Evolutionary conservation across 257 asterid species (phyloP).

Genomic region (Rubia yunnanensis): DNA sequence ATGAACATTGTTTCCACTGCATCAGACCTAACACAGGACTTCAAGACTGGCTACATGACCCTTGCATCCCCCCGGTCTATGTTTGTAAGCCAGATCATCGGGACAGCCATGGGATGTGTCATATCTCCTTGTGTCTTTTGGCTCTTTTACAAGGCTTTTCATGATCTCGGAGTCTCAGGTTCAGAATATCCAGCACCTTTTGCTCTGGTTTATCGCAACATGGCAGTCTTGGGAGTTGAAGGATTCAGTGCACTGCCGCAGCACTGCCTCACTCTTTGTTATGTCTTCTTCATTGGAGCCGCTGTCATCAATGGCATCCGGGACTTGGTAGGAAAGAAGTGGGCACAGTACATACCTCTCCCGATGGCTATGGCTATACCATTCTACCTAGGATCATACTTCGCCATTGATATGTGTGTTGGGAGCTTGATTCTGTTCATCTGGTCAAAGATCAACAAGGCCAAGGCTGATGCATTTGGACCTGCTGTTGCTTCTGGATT

Average conservation of each 20-base stretch:
- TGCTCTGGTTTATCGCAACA: conserved; percentile 64
- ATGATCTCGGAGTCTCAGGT: conserved; percentile 35
- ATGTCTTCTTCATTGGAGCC: conserved; percentile 51
- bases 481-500: conserved; percentile 88
- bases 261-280: conserved; percentile 69
- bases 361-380: conserved; percentile 99
- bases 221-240: conserved; percentile 70
- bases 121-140: conserved; percentile 82
- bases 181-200: conserved; percentile 72
- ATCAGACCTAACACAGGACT: conserved; percentile 83
- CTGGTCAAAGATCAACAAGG: conserved; percentile 57
- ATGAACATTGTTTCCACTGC: conserved; percentile 93
- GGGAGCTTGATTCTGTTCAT: conserved; percentile 72
- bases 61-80: conserved; percentile 84
- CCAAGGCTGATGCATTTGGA: conserved; percentile 72
- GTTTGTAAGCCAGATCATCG: conserved; percentile 83
- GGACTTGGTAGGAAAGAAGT: conserved; percentile 42
- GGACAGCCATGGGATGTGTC: conserved; percentile 84
- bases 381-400: conserved; percentile 66
- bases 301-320: conserved; percentile 46
- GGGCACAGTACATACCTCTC: conserved; percentile 61
- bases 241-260: conserved; percentile 60
- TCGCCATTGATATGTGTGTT: conserved; percentile 73
- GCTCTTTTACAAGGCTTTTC: conserved; percentile 73
- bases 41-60: conserved; percentile 84